Conservation (phyloP, 1,284 basidiomycete species). For the Apiotrichum laibachii region DNA sequence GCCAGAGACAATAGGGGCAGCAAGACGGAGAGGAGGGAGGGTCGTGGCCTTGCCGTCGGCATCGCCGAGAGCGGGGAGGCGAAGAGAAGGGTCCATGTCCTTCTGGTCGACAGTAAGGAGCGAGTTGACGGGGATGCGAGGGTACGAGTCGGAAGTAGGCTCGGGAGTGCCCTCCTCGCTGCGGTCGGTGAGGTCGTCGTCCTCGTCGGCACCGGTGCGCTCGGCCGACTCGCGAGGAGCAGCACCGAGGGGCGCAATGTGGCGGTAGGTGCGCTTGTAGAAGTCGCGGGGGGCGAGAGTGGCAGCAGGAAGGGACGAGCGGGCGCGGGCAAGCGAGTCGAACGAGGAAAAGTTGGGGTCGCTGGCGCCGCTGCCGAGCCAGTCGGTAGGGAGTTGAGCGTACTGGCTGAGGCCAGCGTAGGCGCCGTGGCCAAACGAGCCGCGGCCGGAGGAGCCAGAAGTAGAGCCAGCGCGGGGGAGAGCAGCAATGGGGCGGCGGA, state of each 20-base stretch:
- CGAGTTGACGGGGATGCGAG: conserved; percentile 12
- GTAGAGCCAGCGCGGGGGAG: conserved; percentile 29
- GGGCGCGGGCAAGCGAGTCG: conserved; percentile 38
- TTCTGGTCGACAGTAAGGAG: conserved; percentile 2
- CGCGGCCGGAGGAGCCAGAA: conserved; percentile 16
- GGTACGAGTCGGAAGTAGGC: background rate
- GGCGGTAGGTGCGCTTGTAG: conserved; percentile 48
- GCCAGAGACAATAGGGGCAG: background rate
- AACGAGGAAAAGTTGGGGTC: conserved; percentile 29
- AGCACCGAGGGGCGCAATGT: conserved; percentile 47
- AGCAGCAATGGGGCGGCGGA: conserved; percentile 23
- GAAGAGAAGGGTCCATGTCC: conserved; percentile 19
- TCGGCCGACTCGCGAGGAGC: conserved; percentile 35
- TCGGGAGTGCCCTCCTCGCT: conserved; percentile 13
- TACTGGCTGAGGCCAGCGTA: conserved; percentile 26
- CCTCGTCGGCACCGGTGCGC: conserved; percentile 28
- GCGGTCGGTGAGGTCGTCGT: conserved; percentile 17
- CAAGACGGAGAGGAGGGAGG: conserved; percentile 15
- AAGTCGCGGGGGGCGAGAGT: conserved; percentile 41
- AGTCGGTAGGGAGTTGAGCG: conserved; percentile 18
- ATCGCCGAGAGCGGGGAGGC: conserved; percentile 24
- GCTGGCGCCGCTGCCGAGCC: conserved; percentile 1
- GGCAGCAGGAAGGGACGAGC: conserved; percentile 28
- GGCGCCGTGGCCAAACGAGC: conserved; percentile 10
- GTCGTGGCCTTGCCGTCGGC: conserved; percentile 9